Evolutionary conservation across 1,284 basidiomycete genomes (phyloP).

Genomic region (Melanopsichium pennsylvanicum): DNA sequence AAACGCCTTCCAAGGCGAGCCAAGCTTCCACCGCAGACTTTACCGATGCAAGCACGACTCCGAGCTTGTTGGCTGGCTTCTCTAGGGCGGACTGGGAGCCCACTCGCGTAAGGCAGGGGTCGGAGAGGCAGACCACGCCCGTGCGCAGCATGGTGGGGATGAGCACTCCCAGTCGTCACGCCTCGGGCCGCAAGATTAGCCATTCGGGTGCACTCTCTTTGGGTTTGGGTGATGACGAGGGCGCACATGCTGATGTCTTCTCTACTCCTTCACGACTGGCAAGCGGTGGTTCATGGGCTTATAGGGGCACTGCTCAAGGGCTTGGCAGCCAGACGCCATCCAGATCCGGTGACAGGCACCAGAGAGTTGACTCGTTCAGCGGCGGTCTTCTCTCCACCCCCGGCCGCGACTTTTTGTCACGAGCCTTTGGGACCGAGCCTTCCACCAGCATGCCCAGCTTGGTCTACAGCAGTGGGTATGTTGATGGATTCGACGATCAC

Average conservation of each 20-base stretch:
- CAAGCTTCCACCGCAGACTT: constrained; percentile 38
- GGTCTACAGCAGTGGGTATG: constrained; percentile 44
- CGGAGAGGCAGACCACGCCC: constrained; percentile 34
- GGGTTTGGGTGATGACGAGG: constrained; percentile 35
- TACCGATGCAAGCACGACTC: constrained; percentile 38
- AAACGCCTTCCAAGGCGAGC: constrained; percentile 34
- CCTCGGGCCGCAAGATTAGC: constrained; percentile 35
- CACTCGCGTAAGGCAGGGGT: constrained; percentile 14
- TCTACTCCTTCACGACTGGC: constrained; percentile 55
- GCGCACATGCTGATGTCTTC: constrained; percentile 48
- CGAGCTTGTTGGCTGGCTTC: constrained; percentile 42
- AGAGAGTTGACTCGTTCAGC: constrained; percentile 43
- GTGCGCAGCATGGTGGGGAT: constrained; percentile 29
- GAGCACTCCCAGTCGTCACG: constrained; percentile 44
- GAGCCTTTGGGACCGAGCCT: constrained; percentile 41
- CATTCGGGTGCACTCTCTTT: constrained; percentile 31
- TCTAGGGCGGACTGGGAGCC: constrained; percentile 45
- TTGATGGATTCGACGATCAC: constrained; percentile 30
- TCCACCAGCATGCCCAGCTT: constrained; percentile 48
- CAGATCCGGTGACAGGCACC: constrained; percentile 36
- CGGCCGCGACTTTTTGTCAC: constrained; percentile 35
- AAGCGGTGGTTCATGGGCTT: constrained; percentile 39
- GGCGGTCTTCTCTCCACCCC: constrained; percentile 40
- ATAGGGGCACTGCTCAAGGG: constrained; percentile 22
- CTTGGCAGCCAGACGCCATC: constrained; percentile 39